Evolutionary conservation across 2,329 filamentous ascomycete genomes (phyloP).

Genomic region (Microdochium nivale): DNA sequence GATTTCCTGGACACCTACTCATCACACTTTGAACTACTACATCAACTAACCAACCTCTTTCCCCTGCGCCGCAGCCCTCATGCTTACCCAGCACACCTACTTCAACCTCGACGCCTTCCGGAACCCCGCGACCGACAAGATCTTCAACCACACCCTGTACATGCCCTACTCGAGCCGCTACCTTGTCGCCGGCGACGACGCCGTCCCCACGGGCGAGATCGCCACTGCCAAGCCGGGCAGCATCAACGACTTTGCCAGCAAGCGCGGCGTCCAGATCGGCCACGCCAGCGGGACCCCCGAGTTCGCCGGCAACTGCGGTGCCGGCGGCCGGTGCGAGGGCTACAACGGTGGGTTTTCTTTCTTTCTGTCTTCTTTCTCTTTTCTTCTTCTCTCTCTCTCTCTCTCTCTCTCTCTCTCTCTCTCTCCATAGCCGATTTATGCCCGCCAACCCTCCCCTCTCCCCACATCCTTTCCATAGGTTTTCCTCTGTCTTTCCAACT

Average conservation of each 20-base stretch:
- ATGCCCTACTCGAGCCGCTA: constrained; percentile 53
- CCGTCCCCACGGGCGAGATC: constrained; percentile 55
- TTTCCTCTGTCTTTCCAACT: too few relatives aligned
- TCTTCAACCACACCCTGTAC: constrained; percentile 55
- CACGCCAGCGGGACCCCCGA: constrained; percentile 45
- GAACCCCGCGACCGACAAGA: constrained; percentile 42
- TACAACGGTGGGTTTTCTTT: constrained; percentile 42
- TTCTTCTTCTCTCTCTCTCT: too few relatives aligned
- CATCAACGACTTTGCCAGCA: constrained; percentile 60
- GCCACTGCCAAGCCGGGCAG: constrained; percentile 42
- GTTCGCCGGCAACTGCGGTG: constrained; percentile 53
- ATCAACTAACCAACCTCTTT: constrained; percentile 5
- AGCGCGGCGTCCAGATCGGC: constrained; percentile 50
- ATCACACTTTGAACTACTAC: not conserved
- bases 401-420: too few relatives aligned
- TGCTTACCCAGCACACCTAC: constrained; percentile 59
- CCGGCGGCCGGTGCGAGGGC: constrained; percentile 57
- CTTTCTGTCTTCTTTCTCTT: too few relatives aligned
- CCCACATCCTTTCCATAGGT: too few relatives aligned
- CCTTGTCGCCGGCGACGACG: constrained; percentile 44
- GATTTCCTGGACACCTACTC: not conserved
- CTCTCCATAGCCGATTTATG: too few relatives aligned
- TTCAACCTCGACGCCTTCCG: constrained; percentile 61
- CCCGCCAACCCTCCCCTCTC: too few relatives aligned
- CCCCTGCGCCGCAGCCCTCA: constrained; percentile 34